Base-by-base conservation (phyloP, 768 basidiomycete species). In the Leucogyrophana mollusca region DNA sequence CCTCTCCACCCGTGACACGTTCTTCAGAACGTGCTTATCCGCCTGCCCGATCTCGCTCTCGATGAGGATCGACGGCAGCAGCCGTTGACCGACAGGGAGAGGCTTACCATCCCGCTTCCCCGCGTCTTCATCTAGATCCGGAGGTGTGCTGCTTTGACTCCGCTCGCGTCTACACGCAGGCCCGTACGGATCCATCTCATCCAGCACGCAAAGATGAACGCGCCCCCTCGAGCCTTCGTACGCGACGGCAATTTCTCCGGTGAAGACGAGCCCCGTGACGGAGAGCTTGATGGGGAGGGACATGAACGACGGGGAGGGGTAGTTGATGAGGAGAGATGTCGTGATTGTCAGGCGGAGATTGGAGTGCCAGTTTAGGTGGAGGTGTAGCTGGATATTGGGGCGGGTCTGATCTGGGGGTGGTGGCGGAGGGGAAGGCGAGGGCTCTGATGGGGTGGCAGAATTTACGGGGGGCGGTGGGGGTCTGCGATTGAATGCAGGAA, bases 261-360 rank as follows among this genome's bases (percentile, higher is more conserved):
- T 77, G 65, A 98, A 90, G 11, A 93, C 73, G 47, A 98, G 74
- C 1, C 91, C 90, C 0, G 87, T 94, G 21, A 98, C 81, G n/a
- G 85, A 87, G 45, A 98, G 83, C 58, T 90, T 87, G 65, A 99
- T 90, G 6, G 96, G 96, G 20, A 99, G 78, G 11, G 90, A 85
- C 94, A 99, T 97, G 76, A 99, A 98, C 63, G 87, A 80, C 0
- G 87, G 86, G 0, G 93, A 93, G 4, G 96, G 96, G 64, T 98
- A 97, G 68, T 99, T 96, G 67, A 99, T 94, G 51, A 94, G 80
- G 21, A 98, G 77, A 8, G 92, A 94, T 0, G 96, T 98, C 23
- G 90, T 84, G 45, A 99, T 76, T 7, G 89, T 90, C 55, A 99
- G 74, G 13, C 89, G 85, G 8, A 98, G 74, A 64, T 96, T 85